Conservation (phyloP, 352 stramenopile genomes). For the Elongisporangium anandrum region DNA sequence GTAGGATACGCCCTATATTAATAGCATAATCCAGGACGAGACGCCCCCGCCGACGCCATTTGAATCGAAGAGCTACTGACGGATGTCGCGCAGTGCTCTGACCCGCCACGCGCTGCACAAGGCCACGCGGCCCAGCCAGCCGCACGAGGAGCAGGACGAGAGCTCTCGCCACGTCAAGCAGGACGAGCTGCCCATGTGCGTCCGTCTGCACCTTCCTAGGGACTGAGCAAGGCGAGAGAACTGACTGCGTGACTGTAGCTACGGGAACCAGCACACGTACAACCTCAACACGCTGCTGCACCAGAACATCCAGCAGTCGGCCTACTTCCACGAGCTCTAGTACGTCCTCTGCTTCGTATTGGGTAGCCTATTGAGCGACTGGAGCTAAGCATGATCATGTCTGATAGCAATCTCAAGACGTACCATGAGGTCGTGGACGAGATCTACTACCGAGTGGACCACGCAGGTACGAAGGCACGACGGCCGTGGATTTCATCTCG, state of each 20-base stretch:
- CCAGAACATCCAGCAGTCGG: constrained; percentile 93
- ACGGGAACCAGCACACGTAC: constrained; percentile 90
- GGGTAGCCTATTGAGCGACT: background rate
- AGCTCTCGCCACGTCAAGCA: constrained; percentile 57
- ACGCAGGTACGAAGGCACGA: constrained; percentile 39
- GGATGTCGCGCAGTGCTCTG: constrained; percentile 81
- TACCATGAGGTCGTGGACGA: constrained; percentile 97
- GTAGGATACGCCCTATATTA: background rate
- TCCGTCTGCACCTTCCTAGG: too few species aligned
- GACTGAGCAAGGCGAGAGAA: too few species aligned
- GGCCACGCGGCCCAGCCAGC: constrained; percentile 31
- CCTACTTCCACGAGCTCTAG: constrained; percentile 95
- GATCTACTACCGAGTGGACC: constrained; percentile 88
- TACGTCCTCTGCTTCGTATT: constrained; percentile 18
- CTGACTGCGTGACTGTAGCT: too few species aligned
- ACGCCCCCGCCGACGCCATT: background rate
- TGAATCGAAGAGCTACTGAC: background rate
- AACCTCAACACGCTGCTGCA: constrained; percentile 96
- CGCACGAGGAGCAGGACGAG: constrained; percentile 37
- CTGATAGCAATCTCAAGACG: constrained; percentile 81
- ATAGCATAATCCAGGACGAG: background rate
- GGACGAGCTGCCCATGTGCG: constrained; percentile 74
- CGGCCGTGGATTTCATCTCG: background rate
- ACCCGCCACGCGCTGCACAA: constrained; percentile 63
- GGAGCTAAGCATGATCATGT: background rate